A percentile compares a stretch with the other conserved stretches of the same genome.
phyloP scores from a whole-genome alignment of 805 yeast genomes.

The Suhomyces xylopsoci region DNA sequence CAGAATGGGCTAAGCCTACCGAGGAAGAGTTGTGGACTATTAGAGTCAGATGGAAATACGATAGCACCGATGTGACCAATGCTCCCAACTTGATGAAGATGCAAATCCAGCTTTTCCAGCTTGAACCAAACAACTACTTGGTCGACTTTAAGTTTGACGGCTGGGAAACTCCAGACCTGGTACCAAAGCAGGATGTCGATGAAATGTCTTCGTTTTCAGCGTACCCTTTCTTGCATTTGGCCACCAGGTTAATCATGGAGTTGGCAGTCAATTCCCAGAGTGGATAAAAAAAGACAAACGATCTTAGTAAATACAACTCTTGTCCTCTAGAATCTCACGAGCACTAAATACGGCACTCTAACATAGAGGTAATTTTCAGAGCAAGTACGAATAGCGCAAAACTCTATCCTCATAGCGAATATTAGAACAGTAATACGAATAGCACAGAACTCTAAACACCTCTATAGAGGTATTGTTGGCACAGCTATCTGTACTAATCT shows the following conservation, averaged over 20 bases:
- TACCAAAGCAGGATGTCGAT: conserved; percentile 44
- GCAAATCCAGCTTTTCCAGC: conserved; percentile 93
- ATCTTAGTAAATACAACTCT: background rate
- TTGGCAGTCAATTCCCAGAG: conserved; percentile 89
- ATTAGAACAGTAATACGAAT: background rate
- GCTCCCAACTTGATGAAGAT: conserved; percentile 86
- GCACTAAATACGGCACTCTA: background rate
- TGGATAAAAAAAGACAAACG: conserved; percentile 8
- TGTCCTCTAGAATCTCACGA: background rate
- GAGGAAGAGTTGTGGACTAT: conserved; percentile 97
- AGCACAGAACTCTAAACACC: background rate
- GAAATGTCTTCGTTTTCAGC: conserved; percentile 91
- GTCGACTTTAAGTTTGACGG: conserved; percentile 98
- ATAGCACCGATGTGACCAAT: conserved; percentile 26
- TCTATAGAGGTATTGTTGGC: background rate
- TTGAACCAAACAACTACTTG: conserved; percentile 92
- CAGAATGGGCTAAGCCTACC: conserved; percentile 95
- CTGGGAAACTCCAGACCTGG: conserved; percentile 63
- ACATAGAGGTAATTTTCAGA: too few species aligned
- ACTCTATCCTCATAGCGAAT: background rate
- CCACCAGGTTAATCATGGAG: conserved; percentile 92
- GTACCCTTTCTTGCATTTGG: conserved; percentile 89
- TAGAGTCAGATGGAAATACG: conserved; percentile 87
- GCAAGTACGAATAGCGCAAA: too few species aligned
- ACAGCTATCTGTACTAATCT: too few species aligned